phyloP scores from a whole-genome alignment of 2,329 filamentous ascomycete genomes.

The Fusarium sp. region DNA sequence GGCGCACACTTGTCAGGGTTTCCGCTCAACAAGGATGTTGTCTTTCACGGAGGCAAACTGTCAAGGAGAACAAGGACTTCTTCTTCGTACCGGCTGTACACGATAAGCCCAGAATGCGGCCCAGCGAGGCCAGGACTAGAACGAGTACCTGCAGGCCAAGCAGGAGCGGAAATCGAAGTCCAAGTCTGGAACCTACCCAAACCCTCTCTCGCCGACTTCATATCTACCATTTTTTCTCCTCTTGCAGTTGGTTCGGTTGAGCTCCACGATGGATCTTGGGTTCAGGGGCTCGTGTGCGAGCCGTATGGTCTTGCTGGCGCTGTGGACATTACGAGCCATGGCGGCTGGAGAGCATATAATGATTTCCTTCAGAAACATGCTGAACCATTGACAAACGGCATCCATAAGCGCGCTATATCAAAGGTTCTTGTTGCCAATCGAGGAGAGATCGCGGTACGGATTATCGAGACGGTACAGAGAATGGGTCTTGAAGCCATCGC shows the following conservation, averaged over 20 bases:
- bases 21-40: constrained; percentile 48
- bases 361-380: background rate
- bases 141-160: constrained; percentile 32
- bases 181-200: constrained; percentile 51
- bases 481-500: constrained; percentile 75
- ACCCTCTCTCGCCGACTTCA: constrained; percentile 44
- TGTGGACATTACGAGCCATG: constrained; percentile 45
- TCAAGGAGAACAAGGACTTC: constrained; percentile 43
- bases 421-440: constrained; percentile 74
- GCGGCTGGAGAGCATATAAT: constrained; percentile 47
- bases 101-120: constrained; percentile 31
- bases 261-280: constrained; percentile 47
- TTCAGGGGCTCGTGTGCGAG: constrained; percentile 51
- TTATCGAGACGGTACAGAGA: constrained; percentile 71
- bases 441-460: constrained; percentile 69
- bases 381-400: background rate
- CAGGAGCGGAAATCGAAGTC: constrained; percentile 46
- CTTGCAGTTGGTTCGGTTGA: constrained; percentile 50
- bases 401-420: constrained; percentile 23
- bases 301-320: constrained; percentile 46
- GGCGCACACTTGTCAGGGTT: constrained; percentile 50
- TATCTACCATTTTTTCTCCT: constrained; percentile 47
- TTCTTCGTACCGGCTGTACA: constrained; percentile 44
- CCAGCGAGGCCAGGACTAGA: constrained; percentile 48
- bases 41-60: constrained; percentile 44